A percentile compares a stretch with the other conserved stretches of the same genome.
Conservation (phyloP, 805 yeast species). For the Cyberlindnera euphorbiae region DNA sequence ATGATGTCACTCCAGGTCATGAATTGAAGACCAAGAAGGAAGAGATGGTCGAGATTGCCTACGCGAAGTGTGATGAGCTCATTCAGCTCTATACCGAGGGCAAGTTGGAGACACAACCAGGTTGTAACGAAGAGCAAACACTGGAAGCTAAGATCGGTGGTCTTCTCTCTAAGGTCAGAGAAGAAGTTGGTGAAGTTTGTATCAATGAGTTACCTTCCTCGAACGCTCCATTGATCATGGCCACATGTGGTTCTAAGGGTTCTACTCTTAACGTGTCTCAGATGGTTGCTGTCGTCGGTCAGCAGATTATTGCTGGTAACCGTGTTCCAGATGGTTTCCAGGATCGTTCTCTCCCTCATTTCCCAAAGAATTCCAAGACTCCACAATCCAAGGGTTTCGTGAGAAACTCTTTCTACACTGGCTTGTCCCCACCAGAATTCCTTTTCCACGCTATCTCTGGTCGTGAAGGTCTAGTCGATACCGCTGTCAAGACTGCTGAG, state of each 20-base stretch:
- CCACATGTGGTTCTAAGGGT: slow-evolving; percentile 98
- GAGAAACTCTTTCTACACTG: slow-evolving; percentile 90
- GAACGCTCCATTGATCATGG: slow-evolving; percentile 97
- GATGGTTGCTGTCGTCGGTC: slow-evolving; percentile 99
- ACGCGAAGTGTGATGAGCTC: slow-evolving; percentile 84
- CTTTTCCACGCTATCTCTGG: slow-evolving; percentile 98
- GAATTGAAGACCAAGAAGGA: slow-evolving; percentile 77
- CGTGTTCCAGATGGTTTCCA: slow-evolving; percentile 99
- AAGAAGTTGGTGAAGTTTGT: slow-evolving; percentile 98
- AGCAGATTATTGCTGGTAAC: slow-evolving; percentile 96
- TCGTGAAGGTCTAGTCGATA: slow-evolving; percentile 98
- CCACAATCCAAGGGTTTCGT: slow-evolving; percentile 98
- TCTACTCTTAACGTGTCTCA: slow-evolving; percentile 96
- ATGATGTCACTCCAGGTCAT: slow-evolving; percentile 91
- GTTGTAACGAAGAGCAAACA: slow-evolving; percentile 98
- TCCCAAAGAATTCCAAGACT: slow-evolving; percentile 90
- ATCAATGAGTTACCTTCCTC: slow-evolving; percentile 83
- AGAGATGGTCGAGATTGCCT: slow-evolving; percentile 84
- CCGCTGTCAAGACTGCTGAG: slow-evolving; percentile 99
- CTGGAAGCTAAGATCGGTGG: slow-evolving; percentile 98
- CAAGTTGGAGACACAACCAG: slow-evolving; percentile 95
- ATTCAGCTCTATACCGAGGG: slow-evolving; percentile 77
- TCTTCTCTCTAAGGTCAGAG: slow-evolving; percentile 91
- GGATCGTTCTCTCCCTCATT: slow-evolving; percentile 96
- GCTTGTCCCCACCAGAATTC: slow-evolving; percentile 94